phyloP scores from a whole-genome alignment of 495 filamentous ascomycete genomes.

The Trichoderma asperelloides region DNA sequence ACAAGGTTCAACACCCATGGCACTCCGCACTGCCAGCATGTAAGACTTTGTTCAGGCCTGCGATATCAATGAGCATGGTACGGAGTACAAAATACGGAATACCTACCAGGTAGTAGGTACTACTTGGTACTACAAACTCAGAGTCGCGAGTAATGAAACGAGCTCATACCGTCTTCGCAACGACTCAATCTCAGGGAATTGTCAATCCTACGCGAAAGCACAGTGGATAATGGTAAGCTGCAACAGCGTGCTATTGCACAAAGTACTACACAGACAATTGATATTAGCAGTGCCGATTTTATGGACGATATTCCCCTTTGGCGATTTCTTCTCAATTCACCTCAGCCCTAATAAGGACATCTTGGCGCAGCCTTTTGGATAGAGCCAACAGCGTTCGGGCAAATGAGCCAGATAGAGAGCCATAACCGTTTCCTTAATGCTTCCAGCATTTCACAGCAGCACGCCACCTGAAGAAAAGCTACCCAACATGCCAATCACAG shows the following conservation, averaged over 20 bases:
- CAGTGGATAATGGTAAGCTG: not conserved
- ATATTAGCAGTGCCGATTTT: not conserved
- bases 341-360: not conserved
- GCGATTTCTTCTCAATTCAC: not conserved
- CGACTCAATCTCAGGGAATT: not conserved
- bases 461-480: not conserved
- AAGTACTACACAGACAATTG: not conserved
- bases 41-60: not conserved
- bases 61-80: too few species aligned
- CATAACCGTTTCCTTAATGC: not conserved
- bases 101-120: too few species aligned
- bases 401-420: not conserved
- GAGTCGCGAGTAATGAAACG: not conserved
- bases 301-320: not conserved
- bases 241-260: not conserved
- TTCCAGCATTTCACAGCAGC: not conserved
- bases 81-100: too few species aligned
- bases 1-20: not conserved
- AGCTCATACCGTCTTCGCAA: not conserved
- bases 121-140: not conserved
- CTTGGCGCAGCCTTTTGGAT: not conserved
- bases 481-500: not conserved
- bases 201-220: not conserved
- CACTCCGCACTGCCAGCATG: not conserved
- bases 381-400: not conserved